phyloP scores from a whole-genome alignment of 225 moss, liverwort and hornwort genomes.

The Sphagnum contortum region DNA sequence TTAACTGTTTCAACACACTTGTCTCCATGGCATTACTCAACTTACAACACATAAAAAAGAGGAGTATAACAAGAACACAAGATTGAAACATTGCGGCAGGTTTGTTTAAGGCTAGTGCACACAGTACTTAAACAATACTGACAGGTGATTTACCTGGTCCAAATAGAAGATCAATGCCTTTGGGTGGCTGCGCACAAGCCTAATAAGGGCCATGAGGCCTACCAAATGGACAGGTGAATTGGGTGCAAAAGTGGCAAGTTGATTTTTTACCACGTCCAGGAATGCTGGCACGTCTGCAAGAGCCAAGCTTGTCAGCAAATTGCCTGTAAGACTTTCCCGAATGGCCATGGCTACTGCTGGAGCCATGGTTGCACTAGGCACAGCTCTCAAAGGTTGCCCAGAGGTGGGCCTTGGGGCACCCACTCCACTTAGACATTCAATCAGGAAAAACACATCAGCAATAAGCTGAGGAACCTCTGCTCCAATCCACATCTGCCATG shows the following conservation, averaged over 20 bases:
- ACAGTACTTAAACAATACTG: background rate
- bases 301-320: conserved; percentile 8
- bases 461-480: conserved; percentile 5
- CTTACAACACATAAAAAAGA: no score
- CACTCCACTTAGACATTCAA: conserved; percentile 3
- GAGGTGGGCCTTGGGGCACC: background rate
- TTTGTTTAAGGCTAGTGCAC: background rate
- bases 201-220: conserved; percentile 5
- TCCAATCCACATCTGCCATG: conserved; percentile 10
- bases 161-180: conserved; percentile 3
- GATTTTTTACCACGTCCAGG: conserved; percentile 3
- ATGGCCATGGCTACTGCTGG: conserved; percentile 9
- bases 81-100: background rate
- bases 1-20: background rate
- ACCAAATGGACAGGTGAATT: conserved; percentile 9
- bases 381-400: background rate
- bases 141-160: conserved; percentile 2
- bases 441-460: conserved; percentile 8
- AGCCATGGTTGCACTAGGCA: background rate
- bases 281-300: conserved; percentile 9
- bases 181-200: conserved; percentile 3
- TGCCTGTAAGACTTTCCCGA: conserved; percentile 10
- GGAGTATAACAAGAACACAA: no score
- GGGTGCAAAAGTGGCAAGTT: conserved; percentile 5
- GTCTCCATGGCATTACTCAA: background rate